Evolutionary conservation across 805 yeast genomes (phyloP), one percentile per base, ranked within the genome.

Genomic region (Kuraishia piskuri): DNA sequence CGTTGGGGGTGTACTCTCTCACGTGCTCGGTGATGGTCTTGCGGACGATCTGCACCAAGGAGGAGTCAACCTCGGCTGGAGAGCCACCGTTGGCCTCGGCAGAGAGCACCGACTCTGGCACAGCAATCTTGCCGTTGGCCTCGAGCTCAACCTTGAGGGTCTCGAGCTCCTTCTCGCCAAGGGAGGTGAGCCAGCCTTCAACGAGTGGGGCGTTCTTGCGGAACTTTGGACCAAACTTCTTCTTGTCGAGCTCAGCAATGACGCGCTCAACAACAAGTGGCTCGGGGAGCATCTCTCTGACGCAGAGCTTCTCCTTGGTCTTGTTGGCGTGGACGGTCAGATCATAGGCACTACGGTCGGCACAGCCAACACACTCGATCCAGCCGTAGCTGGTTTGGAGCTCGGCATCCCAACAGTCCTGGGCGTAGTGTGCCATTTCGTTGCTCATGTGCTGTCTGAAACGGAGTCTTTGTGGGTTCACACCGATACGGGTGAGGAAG

Each of bases 291-390:
- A 89, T 80, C 74, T 94, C 87, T 78, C 98, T 88, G 49, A 94
- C 99, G 56, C 90, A 91, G 63, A 94, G 77, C 73, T 90, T 92
- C 75, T 90, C 97, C 72, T 90, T 90, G 55, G 99, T 94, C 73
- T 88, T 88, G 54, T 92, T 94, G 48, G 97, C 74, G 69, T 94
- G 99, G 57, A 95, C 99, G 50, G 92, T 80, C 71, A 94, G 82
- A 75, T 94, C 99, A 68, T 90, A 94, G 46, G 99, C 99, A 49
- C 96, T 88, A 77, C 99, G 84, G 75, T 94, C 99, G 59, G 99
- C 99, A 77, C 98, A 94, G 61, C 99, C 99, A 68, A 94, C 97
- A 84, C 99, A 95, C 77, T 94, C 99, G 63, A 94, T 88, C 99
- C 99, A 94, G 63, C 99, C 99, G 64, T 90, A 94, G 36, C 97